Conservation (phyloP, 495 filamentous ascomycete genomes). For the Immersiella caudata region DNA sequence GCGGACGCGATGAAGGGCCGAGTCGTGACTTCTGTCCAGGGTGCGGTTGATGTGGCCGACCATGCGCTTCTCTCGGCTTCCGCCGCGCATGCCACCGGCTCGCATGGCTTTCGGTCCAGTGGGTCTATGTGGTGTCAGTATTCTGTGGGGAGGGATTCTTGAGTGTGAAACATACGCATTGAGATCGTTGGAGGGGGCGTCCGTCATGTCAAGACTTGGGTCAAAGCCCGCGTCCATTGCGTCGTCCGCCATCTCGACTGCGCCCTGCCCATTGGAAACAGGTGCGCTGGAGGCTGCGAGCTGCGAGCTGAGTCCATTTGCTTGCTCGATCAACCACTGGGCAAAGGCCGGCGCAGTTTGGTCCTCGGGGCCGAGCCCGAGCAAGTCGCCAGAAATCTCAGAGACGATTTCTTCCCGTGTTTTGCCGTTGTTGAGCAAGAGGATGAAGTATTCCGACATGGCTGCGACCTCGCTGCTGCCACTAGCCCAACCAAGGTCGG, state of each 20-base stretch:
- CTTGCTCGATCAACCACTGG: constrained; percentile 86
- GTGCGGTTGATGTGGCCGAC: constrained; percentile 83
- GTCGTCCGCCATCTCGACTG: constrained; percentile 26
- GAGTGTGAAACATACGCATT: constrained; percentile 65
- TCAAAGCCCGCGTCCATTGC: constrained; percentile 50
- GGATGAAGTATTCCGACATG: constrained; percentile 90
- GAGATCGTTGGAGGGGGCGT: constrained; percentile 47
- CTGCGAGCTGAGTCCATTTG: constrained; percentile 67
- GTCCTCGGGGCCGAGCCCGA: constrained; percentile 81
- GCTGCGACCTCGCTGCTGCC: constrained; percentile 79
- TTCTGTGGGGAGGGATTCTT: background rate
- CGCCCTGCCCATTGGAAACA: constrained; percentile 25
- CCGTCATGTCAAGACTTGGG: constrained; percentile 64
- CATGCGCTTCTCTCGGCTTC: constrained; percentile 69
- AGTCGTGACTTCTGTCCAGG: constrained; percentile 77
- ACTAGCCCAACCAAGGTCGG: constrained; percentile 91
- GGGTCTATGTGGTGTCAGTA: constrained; percentile 61
- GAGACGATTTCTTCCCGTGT: constrained; percentile 83
- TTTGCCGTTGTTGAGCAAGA: constrained; percentile 96
- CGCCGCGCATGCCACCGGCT: constrained; percentile 56
- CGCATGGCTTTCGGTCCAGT: constrained; percentile 97
- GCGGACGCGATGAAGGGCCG: constrained; percentile 79
- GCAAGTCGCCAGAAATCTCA: constrained; percentile 86
- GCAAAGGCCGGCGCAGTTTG: constrained; percentile 81
- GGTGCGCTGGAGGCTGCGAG: constrained; percentile 50